Conservation (phyloP, 192 early-diverging fungal genomes). For the Backusella westeae region DNA sequence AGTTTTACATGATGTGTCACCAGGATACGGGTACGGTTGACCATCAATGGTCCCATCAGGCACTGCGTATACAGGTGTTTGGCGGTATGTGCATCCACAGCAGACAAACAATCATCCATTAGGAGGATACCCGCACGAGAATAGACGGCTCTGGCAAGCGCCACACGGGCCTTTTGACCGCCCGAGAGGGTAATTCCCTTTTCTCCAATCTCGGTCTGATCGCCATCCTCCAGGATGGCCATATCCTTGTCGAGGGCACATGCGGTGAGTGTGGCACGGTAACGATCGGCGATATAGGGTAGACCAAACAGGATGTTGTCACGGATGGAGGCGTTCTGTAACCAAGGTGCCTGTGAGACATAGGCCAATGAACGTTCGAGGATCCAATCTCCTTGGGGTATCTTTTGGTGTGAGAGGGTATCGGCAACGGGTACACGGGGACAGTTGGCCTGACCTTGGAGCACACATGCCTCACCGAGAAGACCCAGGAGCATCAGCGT, state of each 20-base stretch:
- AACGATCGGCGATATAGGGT: slow-evolving; percentile 22
- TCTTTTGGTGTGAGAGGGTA: not conserved
- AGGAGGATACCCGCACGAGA: slow-evolving; percentile 62
- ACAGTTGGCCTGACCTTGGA: slow-evolving; percentile 35
- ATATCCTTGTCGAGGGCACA: slow-evolving; percentile 85
- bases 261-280: slow-evolving; percentile 39
- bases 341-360: slow-evolving; percentile 66
- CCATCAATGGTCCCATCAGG: slow-evolving; percentile 73
- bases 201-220: slow-evolving; percentile 80
- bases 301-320: slow-evolving; percentile 67
- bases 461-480: slow-evolving; percentile 60
- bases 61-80: slow-evolving; percentile 77
- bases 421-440: slow-evolving; percentile 27
- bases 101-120: slow-evolving; percentile 86
- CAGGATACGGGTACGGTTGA: slow-evolving; percentile 76
- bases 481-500: slow-evolving; percentile 77
- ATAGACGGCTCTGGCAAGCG: slow-evolving; percentile 87
- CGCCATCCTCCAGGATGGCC: slow-evolving; percentile 76
- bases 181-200: slow-evolving; percentile 86
- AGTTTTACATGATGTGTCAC: slow-evolving; percentile 76
- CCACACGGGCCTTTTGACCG: slow-evolving; percentile 86
- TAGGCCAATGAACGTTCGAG: slow-evolving; percentile 66
- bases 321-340: slow-evolving; percentile 73
- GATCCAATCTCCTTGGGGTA: slow-evolving; percentile 31
- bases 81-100: slow-evolving; percentile 86